Evolutionary conservation across 331 rosid genomes (phyloP), one percentile per base, ranked within the genome.

Genomic region (Phaseolus coccineus): DNA sequence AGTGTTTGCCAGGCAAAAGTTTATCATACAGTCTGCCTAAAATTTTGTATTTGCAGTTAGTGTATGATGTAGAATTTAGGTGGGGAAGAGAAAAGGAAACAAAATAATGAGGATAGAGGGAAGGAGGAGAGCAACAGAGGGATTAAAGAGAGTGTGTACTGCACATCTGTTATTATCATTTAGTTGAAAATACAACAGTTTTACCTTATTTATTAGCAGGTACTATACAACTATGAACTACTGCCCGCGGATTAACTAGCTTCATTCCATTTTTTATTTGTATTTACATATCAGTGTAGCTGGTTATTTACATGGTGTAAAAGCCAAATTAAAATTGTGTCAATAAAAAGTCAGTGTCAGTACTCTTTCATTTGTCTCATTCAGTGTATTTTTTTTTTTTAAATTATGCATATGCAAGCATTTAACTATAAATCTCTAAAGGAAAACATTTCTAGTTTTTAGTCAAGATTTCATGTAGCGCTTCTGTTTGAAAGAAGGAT

Each of bases 381-480:
- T 81, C 39, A 33, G 22, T 58, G 22, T 19, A 12, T 56, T 22
- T 5, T 66, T 40, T 51, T 19, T 19, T n/a, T 42, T 42, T 42
- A 1, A 25, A 31, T 40, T 74, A 19, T 39, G 28, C 48, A 24
- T 66, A 40, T 33, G 76, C 44, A 22, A 33, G 27, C 51, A 15
- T 47, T 57, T 57, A 51, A 10, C 58, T 3, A 59, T 16, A 76
- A 64, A 37, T 35, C 30, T 75, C 50, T 19, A 19, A 19, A 35
- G n/a, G 15, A 72, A 50, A 51, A 22, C 39, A 56, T 48, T 71
- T 48, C 4, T 35, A 53, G 77, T 15, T 35, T 40, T 79, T 13
- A 48, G 66, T 79, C 31, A 37, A 61, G 33, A 31, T 68, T 68
- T 71, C 14, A 72, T 35, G 65, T 30, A 19, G 79, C 59, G 51